A percentile compares a stretch with the other conserved stretches of the same genome.
Conservation (phyloP, 805 yeast species). For the Cyberlindnera nakhonratchasimensis region DNA sequence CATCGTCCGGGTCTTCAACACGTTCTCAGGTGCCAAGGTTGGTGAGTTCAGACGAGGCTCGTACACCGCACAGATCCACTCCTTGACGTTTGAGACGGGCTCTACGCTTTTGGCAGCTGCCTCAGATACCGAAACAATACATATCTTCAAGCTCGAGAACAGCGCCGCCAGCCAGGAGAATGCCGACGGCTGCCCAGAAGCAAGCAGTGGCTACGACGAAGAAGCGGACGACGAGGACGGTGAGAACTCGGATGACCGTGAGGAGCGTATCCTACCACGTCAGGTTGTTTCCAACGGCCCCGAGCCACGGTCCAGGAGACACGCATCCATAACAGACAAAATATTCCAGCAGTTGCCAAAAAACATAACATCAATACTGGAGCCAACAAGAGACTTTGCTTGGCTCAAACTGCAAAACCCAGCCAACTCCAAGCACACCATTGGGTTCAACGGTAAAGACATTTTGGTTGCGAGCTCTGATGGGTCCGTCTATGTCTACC, state of each 20-base stretch:
- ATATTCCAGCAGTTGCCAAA: slow-evolving; percentile 27
- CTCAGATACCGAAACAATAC: slow-evolving; percentile 62
- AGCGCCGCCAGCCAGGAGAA: too few species aligned
- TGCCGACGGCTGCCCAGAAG: too few species aligned
- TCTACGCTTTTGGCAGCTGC: slow-evolving; percentile 52
- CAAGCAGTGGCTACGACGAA: neutral
- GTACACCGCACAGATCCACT: slow-evolving; percentile 52
- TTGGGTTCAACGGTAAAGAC: slow-evolving; percentile 23
- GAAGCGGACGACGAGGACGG: slow-evolving; percentile 5
- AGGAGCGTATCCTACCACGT: slow-evolving; percentile 18
- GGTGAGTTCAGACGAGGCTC: slow-evolving; percentile 82
- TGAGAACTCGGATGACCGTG: slow-evolving; percentile 13
- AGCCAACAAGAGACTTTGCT: slow-evolving; percentile 66
- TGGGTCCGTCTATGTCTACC: slow-evolving; percentile 52
- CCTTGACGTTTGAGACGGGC: slow-evolving; percentile 49
- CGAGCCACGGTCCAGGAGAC: slow-evolving; percentile 7
- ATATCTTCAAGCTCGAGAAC: slow-evolving; percentile 47
- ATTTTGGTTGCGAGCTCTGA: slow-evolving; percentile 32
- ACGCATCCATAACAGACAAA: slow-evolving; percentile 27
- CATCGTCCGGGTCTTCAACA: slow-evolving; percentile 74
- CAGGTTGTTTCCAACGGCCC: neutral
- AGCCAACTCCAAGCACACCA: slow-evolving; percentile 1
- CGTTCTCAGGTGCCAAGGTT: slow-evolving; percentile 49
- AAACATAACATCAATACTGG: slow-evolving; percentile 47
- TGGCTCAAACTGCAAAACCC: slow-evolving; percentile 41